Conservation (phyloP, 495 filamentous ascomycete species). For the Pyronema omphalodes region DNA sequence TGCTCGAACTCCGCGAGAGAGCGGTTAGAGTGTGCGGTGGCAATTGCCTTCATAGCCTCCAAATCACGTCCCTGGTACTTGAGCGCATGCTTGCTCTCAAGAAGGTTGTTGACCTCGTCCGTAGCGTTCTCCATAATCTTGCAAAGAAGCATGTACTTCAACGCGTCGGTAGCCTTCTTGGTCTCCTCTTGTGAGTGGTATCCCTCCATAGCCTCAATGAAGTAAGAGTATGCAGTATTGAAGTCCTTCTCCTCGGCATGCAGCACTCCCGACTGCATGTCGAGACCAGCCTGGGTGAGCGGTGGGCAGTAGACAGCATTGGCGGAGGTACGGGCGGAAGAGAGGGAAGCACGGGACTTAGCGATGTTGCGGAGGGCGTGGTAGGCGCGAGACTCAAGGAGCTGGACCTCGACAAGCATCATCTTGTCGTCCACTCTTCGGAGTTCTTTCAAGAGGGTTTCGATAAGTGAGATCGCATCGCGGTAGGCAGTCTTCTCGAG, state of each 20-base stretch:
- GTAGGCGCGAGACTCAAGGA: slow-evolving; percentile 90
- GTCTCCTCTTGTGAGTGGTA: slow-evolving; percentile 84
- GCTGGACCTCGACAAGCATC: slow-evolving; percentile 93
- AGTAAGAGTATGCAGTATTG: slow-evolving; percentile 95
- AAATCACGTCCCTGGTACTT: slow-evolving; percentile 88
- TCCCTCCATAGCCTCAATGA: slow-evolving; percentile 94
- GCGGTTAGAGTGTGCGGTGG: slow-evolving; percentile 81
- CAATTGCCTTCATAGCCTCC: slow-evolving; percentile 97
- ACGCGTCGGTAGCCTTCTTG: slow-evolving; percentile 64
- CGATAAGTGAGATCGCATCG: slow-evolving; percentile 91
- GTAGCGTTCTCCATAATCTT: slow-evolving; percentile 98
- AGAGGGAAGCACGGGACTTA: slow-evolving; percentile 89
- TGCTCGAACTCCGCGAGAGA: slow-evolving; percentile 92
- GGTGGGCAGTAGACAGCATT: slow-evolving; percentile 95
- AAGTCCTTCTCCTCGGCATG: slow-evolving; percentile 98
- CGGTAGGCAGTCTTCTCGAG: slow-evolving; percentile 95
- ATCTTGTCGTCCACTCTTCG: slow-evolving; percentile 98
- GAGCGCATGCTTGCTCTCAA: slow-evolving; percentile 84
- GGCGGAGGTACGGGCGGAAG: slow-evolving; percentile 80
- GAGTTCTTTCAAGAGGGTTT: slow-evolving; percentile 80
- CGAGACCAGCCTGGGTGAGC: slow-evolving; percentile 80
- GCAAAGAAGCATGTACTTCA: slow-evolving; percentile 99
- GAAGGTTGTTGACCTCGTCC: slow-evolving; percentile 83
- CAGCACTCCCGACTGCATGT: slow-evolving; percentile 98
- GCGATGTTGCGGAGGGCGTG: slow-evolving; percentile 92